Conservation (phyloP, 2,329 filamentous ascomycete species). For the Diaporthe vaccinii region DNA sequence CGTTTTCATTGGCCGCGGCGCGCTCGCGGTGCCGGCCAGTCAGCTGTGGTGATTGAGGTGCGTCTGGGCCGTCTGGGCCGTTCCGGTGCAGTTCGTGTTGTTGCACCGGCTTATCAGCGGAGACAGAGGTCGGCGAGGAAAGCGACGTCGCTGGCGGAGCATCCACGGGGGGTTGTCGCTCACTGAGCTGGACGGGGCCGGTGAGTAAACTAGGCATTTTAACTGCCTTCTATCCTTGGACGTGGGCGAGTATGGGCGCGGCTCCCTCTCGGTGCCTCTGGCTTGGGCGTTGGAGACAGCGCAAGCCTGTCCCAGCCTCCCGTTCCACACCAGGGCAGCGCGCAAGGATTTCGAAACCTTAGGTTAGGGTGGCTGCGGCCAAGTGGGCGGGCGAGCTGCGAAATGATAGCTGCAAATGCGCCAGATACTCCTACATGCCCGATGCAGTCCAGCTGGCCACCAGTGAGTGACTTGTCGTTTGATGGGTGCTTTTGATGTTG, state of each 20-base stretch:
- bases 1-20: conserved; percentile 42
- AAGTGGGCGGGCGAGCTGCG: not conserved
- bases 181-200: conserved; percentile 18
- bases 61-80: conserved; percentile 24
- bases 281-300: conserved; percentile 18
- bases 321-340: conserved; percentile 11
- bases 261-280: conserved; percentile 16
- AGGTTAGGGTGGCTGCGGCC: not conserved
- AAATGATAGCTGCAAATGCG: not conserved
- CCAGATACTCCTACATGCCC: not conserved
- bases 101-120: conserved; percentile 6
- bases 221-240: not conserved
- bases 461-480: conserved; percentile 1
- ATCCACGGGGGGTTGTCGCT: not conserved
- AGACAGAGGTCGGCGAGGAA: conserved; percentile 4
- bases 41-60: conserved; percentile 18
- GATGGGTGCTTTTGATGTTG: not conserved
- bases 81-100: conserved; percentile 2
- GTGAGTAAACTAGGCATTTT: conserved; percentile 24
- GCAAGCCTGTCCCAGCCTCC: conserved; percentile 33
- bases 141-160: not conserved
- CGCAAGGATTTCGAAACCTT: conserved; percentile 29
- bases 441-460: not conserved
- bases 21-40: conserved; percentile 32
- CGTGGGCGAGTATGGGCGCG: conserved; percentile 3